Percentiles rank a stretch among this genome's conserved stretches.
Evolutionary conservation across 345 rosid genomes (phyloP).

Genomic region (Acer campestre): DNA sequence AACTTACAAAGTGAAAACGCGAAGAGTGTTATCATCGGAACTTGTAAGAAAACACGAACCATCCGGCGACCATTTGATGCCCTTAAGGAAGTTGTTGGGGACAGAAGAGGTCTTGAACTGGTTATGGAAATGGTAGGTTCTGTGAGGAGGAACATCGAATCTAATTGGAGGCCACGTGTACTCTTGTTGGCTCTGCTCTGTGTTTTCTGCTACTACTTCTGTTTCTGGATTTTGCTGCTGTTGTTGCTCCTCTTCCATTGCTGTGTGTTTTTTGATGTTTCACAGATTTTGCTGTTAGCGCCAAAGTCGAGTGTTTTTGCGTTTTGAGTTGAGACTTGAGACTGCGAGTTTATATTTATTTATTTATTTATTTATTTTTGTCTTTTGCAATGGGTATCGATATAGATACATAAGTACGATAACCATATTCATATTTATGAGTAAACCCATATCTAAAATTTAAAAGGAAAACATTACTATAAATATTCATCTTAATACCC

Average conservation of each 20-base stretch:
- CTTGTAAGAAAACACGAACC: slow-evolving; percentile 83
- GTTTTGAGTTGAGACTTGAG: too few relatives aligned
- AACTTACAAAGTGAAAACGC: slow-evolving; percentile 68
- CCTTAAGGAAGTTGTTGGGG: slow-evolving; percentile 94
- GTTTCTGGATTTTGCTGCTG: slow-evolving; percentile 8
- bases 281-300: slow-evolving; percentile 1
- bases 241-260: slow-evolving; percentile 32
- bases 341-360: too few relatives aligned
- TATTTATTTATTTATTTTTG: too few relatives aligned
- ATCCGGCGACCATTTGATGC: slow-evolving; percentile 95
- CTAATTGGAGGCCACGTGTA: slow-evolving; percentile 54
- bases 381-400: too few relatives aligned
- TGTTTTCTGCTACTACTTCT: slow-evolving; percentile 13
- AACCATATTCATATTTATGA: too few relatives aligned
- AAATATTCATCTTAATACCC: too few relatives aligned
- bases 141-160: slow-evolving; percentile 66
- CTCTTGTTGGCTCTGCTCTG: slow-evolving; percentile 22
- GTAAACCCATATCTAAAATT: too few relatives aligned
- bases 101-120: slow-evolving; percentile 59
- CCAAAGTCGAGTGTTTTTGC: too few relatives aligned
- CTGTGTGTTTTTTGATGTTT: not conserved
- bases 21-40: slow-evolving; percentile 80
- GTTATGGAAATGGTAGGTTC: slow-evolving; percentile 65
- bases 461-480: too few relatives aligned
- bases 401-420: too few relatives aligned